These are phyloP conservation scores for Magnolia sinica DNA, from an alignment of 164 flowering plant species.

Conservation along the genomic window DNA sequence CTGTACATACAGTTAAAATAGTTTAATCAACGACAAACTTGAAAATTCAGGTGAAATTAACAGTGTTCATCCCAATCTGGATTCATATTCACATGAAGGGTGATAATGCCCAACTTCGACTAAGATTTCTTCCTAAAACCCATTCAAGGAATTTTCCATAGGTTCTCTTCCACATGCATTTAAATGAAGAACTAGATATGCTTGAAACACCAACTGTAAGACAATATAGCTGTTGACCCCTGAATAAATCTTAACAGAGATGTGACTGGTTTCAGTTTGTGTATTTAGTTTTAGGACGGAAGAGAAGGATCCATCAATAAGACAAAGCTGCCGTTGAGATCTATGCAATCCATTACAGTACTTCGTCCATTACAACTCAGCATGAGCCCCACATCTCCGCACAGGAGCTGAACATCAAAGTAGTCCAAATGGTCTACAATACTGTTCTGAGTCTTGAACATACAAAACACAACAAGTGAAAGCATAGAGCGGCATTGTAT, in stretches of 20 bases:
- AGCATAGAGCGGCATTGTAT: background rate
- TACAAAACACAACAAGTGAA: constrained; percentile 18
- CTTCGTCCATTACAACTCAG: constrained; percentile 52
- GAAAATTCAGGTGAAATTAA: no score
- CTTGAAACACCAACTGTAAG: no score
- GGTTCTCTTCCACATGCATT: no score
- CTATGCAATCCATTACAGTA: constrained; percentile 27
- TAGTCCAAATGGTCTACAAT: constrained; percentile 72
- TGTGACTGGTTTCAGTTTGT: background rate
- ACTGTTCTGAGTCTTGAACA: constrained; percentile 83
- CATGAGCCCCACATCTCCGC: constrained; percentile 55
- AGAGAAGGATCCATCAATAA: constrained; percentile 43
- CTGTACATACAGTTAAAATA: no score
- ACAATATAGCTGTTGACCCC: no score
- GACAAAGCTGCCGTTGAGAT: constrained; percentile 51
- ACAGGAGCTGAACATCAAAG: constrained; percentile 54
- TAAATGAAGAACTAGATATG: no score
- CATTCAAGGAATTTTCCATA: no score
- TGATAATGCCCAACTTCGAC: no score
- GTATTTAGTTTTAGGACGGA: constrained; percentile 22
- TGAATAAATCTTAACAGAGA: background rate
- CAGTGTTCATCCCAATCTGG: no score
- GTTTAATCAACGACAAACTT: no score
- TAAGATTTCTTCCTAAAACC: no score
- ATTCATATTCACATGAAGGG: no score